Base-by-base conservation (phyloP, 164 flowering plant species). In the Tetracentron sinense region DNA sequence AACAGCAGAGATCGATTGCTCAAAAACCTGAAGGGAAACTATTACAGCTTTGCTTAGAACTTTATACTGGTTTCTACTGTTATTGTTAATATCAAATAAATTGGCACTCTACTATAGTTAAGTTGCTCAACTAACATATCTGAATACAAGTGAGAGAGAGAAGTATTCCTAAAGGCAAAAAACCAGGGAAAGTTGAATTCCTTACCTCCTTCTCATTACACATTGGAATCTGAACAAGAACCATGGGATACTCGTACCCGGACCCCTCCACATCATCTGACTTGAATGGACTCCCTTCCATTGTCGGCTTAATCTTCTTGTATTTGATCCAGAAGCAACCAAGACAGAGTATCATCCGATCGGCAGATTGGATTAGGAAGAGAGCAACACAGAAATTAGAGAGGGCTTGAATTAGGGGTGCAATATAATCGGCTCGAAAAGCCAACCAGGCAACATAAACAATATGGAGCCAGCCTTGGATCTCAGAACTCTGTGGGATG, bases 181-280 rank as follows among this genome's bases (percentile, higher is more conserved):
- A 31, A 30, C 5, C 20, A 16, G n/a, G 15, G 14, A n/a, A 12
- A 26, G 21, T 31, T 51, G 21, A 62, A 38, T 56, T 28, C 26
- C 63, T 62, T 81, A 88, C 97, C 97, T 91, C 97, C 55, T 67
- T 81, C 76, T 91, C 97, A 70, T 90, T 90, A 56, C 97, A 90
- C 97, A 90, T 90, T 48, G 95, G 97, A 58, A 90, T 86, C 70
- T 90, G 97, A 65, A 90, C 84, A 64, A 90, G 92, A 72, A 90
- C 92, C 89, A 85, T 88, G 7, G 95, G 97, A 56, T 78, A 80
- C 46, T 75, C 70, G 35, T 50, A 76, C 1, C 79, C 71, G 12
- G 75, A 60, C 14, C 66, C 79, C 66, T 86, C 95, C 16, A 65
- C 66, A 76, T 87, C 92, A 27, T 71, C 80, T 0, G 68, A 58